Evolutionary conservation across 768 basidiomycete genomes (phyloP), one percentile per base, ranked within the genome.

Genomic region (Collybia sp.): DNA sequence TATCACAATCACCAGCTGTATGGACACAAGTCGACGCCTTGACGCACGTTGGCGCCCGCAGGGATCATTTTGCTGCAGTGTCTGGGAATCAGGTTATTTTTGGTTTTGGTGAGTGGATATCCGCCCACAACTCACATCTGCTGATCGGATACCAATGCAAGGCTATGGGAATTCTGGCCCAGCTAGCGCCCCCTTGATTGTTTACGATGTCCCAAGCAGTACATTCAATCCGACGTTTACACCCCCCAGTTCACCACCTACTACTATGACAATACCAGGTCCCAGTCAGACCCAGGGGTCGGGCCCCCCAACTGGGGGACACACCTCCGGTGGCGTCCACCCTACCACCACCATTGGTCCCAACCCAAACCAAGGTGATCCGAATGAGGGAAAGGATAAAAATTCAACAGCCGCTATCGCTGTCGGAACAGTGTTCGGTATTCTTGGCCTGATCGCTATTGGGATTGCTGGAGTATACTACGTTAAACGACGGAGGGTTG

Each of bases 31-130:
- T 83, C 13, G 61, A 66, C 3, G 70, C 66, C 1, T 66, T 90
- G 36, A 64, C 75, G 13, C 75, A 77, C 43, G 61, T 92, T 4
- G 87, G 85, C 2, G 57, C 71, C 17, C 71, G 88, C 41, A 77
- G 76, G 38, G 88, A 93, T 60, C 91, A 93, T 60, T 77, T 83
- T 52, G 90, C 86, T 9, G 69, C 85, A 3, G 69, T 70, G 31
- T 69, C 75, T 30, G 83, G 80, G 11, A 67, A 71, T 30, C 70
- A 78, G 44, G 81, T 91, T 16, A 59, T 93, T 9, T 87, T 93
- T 60, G 85, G 83, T 30, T 88, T 85, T 57, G 89, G 89, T 90
- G 53, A 53, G 84, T 65, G 6, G 8, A 36, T 31, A 32, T 45
- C 34, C 18, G 13, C 45, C 19, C 12, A 10, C 36, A 15, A 39